phyloP scores from a whole-genome alignment of 148 eudicot genomes.

The Diospyros lotus region DNA sequence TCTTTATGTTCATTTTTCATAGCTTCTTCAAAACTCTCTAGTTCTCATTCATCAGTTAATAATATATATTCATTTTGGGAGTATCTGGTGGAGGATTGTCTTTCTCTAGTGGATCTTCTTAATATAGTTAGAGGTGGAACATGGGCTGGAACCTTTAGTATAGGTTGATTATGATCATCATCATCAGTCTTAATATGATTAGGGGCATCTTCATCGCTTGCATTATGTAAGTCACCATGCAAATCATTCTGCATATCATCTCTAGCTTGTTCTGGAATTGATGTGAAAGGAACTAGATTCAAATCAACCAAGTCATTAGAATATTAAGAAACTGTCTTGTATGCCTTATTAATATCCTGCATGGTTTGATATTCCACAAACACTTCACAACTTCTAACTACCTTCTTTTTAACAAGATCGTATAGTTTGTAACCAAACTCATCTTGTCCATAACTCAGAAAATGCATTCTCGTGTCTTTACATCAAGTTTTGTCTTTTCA shows the following conservation, averaged over 20 bases:
- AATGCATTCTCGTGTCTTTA: constrained; percentile 7
- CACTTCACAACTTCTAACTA: constrained; percentile 6
- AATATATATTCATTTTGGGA: background rate
- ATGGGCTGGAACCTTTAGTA: background rate
- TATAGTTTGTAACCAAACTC: background rate
- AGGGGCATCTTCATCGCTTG: background rate
- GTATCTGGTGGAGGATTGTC: background rate
- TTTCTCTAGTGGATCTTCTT: background rate
- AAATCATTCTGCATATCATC: background rate
- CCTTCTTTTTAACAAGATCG: constrained; percentile 10
- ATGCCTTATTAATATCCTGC: background rate
- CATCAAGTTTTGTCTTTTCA: constrained; percentile 18
- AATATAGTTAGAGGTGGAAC: no score
- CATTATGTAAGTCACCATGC: background rate
- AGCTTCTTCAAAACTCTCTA: background rate
- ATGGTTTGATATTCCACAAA: constrained; percentile 11
- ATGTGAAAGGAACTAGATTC: background rate
- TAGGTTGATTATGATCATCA: background rate
- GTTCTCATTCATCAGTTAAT: background rate
- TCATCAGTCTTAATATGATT: background rate
- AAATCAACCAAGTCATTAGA: background rate
- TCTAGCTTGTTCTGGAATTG: background rate
- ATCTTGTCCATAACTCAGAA: no score
- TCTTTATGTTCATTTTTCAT: background rate
- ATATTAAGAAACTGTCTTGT: background rate